Evolutionary conservation across 2,329 filamentous ascomycete genomes (phyloP), one percentile per base, ranked within the genome.

Genomic region (Cordyceps fumosorosea): DNA sequence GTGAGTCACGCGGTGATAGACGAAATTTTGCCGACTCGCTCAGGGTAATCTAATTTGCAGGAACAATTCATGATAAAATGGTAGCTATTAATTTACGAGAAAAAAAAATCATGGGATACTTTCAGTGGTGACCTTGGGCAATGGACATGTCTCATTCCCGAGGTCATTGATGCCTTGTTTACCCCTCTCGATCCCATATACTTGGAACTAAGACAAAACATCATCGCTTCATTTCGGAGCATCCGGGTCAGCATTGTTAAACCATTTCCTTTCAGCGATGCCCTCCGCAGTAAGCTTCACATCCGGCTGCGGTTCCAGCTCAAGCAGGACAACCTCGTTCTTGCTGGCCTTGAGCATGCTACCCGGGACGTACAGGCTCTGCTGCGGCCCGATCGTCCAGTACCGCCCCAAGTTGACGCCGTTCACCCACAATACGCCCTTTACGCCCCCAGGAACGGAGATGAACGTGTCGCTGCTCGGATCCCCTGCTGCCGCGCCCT

Each of bases 341-440:
- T 66, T 65, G 10, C 3, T 29, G 29, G 66, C 66, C 48, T 73
- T 73, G 37, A 79, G 54, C 12, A 76, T 64, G 18, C 71, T 73
- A 1, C 77, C 77, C 0, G 78, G 79, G 1, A 80, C 62, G 63
- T 79, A 81, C 5, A 80, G 66, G n/a, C 72, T 74, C 67, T 81
- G 78, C 67, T 81, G 79, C 2, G 78, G 78, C 0, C 78, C 79
- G 40, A 80, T 69, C 16, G 70, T 67, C 79, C 78, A 81, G 65
- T 79, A 81, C 24, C 78, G 66, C 10, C 79, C 78, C 2, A 81
- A 67, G 54, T 80, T 77, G 37, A 76, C 69, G 14, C 74, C 76
- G 59, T 81, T 81, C 1, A 81, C 73, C 75, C 76, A 81, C 0
- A 80, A 74, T 20, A 73, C 71, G 0, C 79, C 79, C 66, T 80